Base-by-base conservation (phyloP, 2,329 filamentous ascomycete species). In the Penicillium sp. region DNA sequence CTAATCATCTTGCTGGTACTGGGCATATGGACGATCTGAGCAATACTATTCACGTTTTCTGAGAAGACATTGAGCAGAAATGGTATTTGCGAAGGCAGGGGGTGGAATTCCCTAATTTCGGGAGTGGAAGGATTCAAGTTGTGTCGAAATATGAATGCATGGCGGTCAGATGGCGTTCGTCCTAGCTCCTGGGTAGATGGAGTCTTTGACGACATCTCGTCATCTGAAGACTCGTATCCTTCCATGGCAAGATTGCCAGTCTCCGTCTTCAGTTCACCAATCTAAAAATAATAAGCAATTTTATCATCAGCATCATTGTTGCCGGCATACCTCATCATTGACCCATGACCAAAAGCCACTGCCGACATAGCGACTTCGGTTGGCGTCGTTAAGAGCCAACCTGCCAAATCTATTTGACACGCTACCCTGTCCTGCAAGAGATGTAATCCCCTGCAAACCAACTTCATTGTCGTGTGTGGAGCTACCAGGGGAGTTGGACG, bases 301-400 rank as follows among this genome's bases (percentile, higher is more conserved):
- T 21, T 14, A 35, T 29, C 43, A 10, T 7, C 16, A 22, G 19
- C 48, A 29, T 24, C 6, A 16, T 14, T 27, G n/a, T 16, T 14
- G 22, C 26, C 16, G 21, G 57, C 72, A 44, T 71, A 83, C 81
- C 76, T 84, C 83, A 47, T 84, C 81, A 52, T 79, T 81, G n/a
- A 85, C 75, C 1, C 77, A 77, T 2, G 81, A 81, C 82, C 82
- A 85, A 62, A 85, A 84, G 14, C 78, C 78, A 58, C 75, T 83
- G 55, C 79, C 79, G 11, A 84, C 69, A 63, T 84, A 84, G 14
- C 77, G 76, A 37, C 75, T 79, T 13, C 68, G 71, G 6, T 65
- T 76, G 8, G 69, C 61, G 63, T 82, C 79, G 27, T 77, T 70
- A 2, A 82, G 63, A 3, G 83, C 77, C 39, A 84, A 63, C 47